These are phyloP conservation scores for Paulownia fortunei DNA, from an alignment of 257 asterid species.

Conservation along the genomic window DNA sequence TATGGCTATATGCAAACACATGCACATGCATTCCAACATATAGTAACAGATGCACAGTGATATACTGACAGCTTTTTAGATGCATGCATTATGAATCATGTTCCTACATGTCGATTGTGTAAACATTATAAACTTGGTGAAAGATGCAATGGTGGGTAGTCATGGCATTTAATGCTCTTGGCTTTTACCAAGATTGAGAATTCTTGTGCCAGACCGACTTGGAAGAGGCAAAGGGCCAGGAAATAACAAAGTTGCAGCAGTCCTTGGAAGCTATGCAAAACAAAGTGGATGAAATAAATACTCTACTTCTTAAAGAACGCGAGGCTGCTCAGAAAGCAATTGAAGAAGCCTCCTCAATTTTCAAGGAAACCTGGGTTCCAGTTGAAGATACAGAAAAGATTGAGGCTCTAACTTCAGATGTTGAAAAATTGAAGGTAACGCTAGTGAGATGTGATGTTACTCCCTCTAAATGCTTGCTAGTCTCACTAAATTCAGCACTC, in stretches of 20 bases:
- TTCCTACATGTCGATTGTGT: background rate
- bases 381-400: constrained; percentile 59
- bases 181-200: constrained; percentile 27
- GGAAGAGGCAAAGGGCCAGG: constrained; percentile 71
- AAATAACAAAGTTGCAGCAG: constrained; percentile 61
- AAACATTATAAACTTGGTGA: background rate
- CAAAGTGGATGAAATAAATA: constrained; percentile 63
- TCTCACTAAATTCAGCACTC: constrained; percentile 25
- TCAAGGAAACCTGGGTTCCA: constrained; percentile 50
- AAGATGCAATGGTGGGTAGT: background rate
- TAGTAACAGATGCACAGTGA: background rate
- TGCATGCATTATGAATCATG: background rate
- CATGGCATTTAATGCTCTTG: constrained; percentile 16
- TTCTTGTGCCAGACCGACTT: constrained; percentile 65
- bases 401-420: constrained; percentile 64
- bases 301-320: constrained; percentile 54
- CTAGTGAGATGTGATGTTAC: constrained; percentile 30
- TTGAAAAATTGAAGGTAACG: constrained; percentile 73
- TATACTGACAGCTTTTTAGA: background rate
- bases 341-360: constrained; percentile 67
- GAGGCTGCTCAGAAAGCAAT: constrained; percentile 67
- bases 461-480: constrained; percentile 14
- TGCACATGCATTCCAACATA: background rate
- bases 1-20: background rate
- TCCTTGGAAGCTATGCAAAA: constrained; percentile 56